Conservation (phyloP, 139 green algal genomes). For the Pseudopediastrum boryanum region DNA sequence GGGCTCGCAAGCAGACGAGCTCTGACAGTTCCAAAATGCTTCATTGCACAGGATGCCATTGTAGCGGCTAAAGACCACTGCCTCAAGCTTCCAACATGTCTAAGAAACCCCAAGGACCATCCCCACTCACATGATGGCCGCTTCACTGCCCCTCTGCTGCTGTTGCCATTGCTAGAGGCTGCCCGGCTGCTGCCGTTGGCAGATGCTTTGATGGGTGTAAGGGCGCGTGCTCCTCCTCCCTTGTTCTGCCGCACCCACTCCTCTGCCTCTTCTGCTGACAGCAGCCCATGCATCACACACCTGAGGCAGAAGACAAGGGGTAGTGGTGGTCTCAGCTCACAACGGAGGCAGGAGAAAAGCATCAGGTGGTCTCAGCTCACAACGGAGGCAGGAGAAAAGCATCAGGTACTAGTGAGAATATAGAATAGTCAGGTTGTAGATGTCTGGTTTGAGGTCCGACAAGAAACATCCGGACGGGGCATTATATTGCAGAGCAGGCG, state of each 20-base stretch:
- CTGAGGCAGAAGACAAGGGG: slow-evolving; percentile 27
- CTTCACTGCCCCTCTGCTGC: background rate
- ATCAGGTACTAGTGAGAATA: background rate
- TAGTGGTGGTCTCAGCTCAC: too few relatives aligned
- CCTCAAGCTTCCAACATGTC: background rate
- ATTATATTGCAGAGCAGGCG: too few relatives aligned
- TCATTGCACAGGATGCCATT: background rate
- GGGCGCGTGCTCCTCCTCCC: background rate
- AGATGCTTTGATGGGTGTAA: slow-evolving; percentile 9
- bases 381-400: too few relatives aligned
- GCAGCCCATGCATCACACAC: slow-evolving; percentile 65
- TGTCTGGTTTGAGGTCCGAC: background rate
- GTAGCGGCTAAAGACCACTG: background rate
- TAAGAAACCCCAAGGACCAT: background rate
- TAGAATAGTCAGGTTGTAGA: background rate
- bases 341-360: background rate
- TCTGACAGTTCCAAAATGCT: background rate
- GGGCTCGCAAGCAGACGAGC: background rate
- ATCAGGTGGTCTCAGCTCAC: too few relatives aligned
- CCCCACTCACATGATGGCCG: background rate
- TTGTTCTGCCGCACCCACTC: slow-evolving; percentile 37
- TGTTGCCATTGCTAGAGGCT: slow-evolving; percentile 2
- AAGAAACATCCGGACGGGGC: too few relatives aligned
- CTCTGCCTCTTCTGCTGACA: slow-evolving; percentile 65
- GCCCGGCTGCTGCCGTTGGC: background rate